phyloP scores from a whole-genome alignment of 768 basidiomycete species.

The Trametes sanguinea region DNA sequence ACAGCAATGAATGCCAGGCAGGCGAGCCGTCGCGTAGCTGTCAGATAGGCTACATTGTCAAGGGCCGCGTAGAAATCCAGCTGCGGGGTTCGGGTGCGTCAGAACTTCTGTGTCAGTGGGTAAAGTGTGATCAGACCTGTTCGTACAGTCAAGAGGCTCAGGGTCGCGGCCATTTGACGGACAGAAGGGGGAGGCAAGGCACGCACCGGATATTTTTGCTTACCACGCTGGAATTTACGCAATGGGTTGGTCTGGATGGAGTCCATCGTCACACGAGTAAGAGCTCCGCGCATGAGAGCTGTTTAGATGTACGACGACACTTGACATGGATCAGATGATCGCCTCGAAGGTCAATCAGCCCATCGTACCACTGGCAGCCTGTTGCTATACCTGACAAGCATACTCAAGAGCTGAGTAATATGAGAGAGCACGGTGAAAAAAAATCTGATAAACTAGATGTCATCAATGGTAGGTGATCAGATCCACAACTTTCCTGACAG shows the following conservation, averaged over 20 bases:
- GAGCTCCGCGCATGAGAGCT: neutral
- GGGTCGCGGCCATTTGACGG: neutral
- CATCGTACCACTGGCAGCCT: too few species aligned
- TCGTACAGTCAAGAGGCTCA: neutral
- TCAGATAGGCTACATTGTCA: conserved; percentile 16
- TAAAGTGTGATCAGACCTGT: neutral
- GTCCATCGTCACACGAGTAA: neutral
- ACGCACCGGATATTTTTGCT: neutral
- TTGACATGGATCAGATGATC: too few species aligned
- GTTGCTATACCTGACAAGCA: too few species aligned
- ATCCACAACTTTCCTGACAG: too few species aligned
- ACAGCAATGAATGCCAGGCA: neutral
- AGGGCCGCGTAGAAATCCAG: neutral
- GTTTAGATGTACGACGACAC: neutral
- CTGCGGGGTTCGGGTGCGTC: neutral
- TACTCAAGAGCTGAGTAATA: too few species aligned
- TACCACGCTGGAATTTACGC: neutral
- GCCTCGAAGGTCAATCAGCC: too few species aligned
- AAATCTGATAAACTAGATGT: too few species aligned
- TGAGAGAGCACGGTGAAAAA: too few species aligned
- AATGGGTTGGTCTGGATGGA: neutral
- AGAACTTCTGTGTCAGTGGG: neutral
- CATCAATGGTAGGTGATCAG: too few species aligned
- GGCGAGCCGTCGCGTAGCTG: conserved; percentile 1
- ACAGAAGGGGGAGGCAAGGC: neutral